Evolutionary conservation across 305 asterid genomes (phyloP).

Genomic region (Petunia hybrid): DNA sequence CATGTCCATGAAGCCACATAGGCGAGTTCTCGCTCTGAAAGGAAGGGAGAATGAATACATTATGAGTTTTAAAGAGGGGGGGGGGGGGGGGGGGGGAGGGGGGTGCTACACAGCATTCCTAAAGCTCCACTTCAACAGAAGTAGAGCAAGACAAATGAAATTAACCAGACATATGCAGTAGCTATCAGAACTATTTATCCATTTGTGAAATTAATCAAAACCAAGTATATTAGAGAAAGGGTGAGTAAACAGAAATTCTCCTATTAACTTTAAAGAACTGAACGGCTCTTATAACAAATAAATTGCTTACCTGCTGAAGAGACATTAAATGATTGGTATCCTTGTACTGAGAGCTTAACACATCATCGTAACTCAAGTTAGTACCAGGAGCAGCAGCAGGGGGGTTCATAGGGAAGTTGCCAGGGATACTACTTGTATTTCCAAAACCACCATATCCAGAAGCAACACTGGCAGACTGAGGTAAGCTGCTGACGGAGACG

Average conservation of each 20-base stretch:
- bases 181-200: neutral
- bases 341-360: constrained; percentile 87
- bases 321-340: constrained; percentile 72
- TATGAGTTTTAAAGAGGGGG: neutral
- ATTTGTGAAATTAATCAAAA: neutral
- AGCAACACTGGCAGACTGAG: constrained; percentile 78
- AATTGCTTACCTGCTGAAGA: constrained; percentile 74
- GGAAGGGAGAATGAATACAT: constrained; percentile 23
- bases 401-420: constrained; percentile 70
- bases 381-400: constrained; percentile 78
- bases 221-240: neutral
- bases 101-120: neutral
- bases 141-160: neutral
- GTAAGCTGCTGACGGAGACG: constrained; percentile 67
- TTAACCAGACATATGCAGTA: constrained; percentile 6
- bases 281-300: neutral
- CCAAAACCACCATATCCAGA: constrained; percentile 84
- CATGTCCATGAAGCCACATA: constrained; percentile 84
- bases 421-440: constrained; percentile 58
- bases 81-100: neutral
- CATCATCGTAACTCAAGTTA: constrained; percentile 68
- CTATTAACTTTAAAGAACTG: neutral
- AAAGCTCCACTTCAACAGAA: neutral
- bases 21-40: constrained; percentile 73
- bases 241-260: neutral